Base-by-base conservation (phyloP, 2,329 filamentous ascomycete species). In the Thelonectria rubi region DNA sequence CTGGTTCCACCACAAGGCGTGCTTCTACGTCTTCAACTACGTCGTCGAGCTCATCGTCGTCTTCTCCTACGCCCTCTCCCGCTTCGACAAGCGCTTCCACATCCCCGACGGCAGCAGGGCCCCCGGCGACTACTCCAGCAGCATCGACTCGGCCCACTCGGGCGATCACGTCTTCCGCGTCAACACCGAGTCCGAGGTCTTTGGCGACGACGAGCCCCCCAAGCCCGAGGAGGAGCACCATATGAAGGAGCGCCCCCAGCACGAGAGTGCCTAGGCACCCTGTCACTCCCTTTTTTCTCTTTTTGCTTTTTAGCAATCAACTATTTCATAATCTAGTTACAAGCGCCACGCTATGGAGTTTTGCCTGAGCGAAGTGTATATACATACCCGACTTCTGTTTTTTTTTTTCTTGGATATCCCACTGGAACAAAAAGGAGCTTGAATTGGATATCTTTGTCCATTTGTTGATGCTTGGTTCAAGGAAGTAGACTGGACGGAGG, bases 21-120 rank as follows among this genome's bases (percentile, higher is more conserved):
- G 85, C 69, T 97, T 93, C 80, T 97, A 95, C 79, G 78, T 88
- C 72, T 91, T 95, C 80, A 91, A 92, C 78, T 96, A 91, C 72
- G 80, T 79, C 15, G 81, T 94, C 39, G 93, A 97, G 76, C 79
- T 94, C 42, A 72, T 90, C 21, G 87, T 93, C 39, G 82, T 94
- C 5, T 84, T 82, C 55, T 78, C 88, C 9, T 94, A 91, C 76
- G 83, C 88, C 0, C 71, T 90, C 15, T 76, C 84, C 18, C 84
- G 93, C 32, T 88, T 95, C 63, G 93, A 97, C 74, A 82, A 83
- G 63, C 85, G 91, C 43, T 96, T 94, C 79, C 84, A 90, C 72
- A 79, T 95, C 21, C 91, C 91, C 1, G 80, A 95, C 73, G 89
- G 90, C 46, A 87, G 87, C 72, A 82, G 82, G 46, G 83, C 80